phyloP scores from a whole-genome alignment of 805 yeast species.

The Myxozyma neglecta region DNA sequence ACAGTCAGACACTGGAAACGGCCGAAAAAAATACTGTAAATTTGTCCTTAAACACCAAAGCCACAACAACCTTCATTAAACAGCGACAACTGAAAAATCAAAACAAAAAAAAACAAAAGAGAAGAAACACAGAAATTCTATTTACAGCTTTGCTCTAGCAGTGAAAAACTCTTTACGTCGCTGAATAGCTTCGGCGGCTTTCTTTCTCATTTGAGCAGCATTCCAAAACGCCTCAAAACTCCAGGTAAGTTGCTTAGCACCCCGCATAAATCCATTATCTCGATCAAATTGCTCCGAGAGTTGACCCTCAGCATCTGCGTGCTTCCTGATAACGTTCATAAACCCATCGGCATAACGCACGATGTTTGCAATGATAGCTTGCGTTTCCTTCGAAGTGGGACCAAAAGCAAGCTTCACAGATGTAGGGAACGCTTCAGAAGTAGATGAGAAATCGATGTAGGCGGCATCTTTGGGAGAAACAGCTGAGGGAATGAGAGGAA shows the following conservation, averaged over 20 bases:
- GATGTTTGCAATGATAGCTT: slow-evolving; percentile 24
- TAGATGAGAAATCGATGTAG: slow-evolving; percentile 2
- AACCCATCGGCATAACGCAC: slow-evolving; percentile 51
- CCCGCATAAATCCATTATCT: slow-evolving; percentile 79
- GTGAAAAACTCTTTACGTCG: slow-evolving; percentile 2
- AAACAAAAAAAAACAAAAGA: background rate
- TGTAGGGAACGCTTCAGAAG: slow-evolving; percentile 8
- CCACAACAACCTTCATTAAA: background rate
- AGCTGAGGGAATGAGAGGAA: slow-evolving; percentile 19
- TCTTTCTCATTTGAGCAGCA: slow-evolving; percentile 47
- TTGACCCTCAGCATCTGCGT: slow-evolving; percentile 59
- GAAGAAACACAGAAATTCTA: too few species aligned
- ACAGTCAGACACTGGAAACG: slow-evolving; percentile 1
- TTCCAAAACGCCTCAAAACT: slow-evolving; percentile 77
- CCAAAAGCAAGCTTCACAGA: slow-evolving; percentile 11
- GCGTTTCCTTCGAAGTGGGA: slow-evolving; percentile 11
- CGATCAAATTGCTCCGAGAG: slow-evolving; percentile 89
- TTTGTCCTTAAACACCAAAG: background rate
- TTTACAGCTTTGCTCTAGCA: background rate
- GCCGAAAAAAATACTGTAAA: background rate
- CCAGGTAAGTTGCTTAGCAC: slow-evolving; percentile 89
- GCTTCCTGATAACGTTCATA: slow-evolving; percentile 48
- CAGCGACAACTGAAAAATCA: background rate
- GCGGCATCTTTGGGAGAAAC: slow-evolving; percentile 9
- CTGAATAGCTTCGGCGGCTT: background rate